Conservation (phyloP, 1,139 yeast species). For the Nakaseomyces bracarensis region DNA sequence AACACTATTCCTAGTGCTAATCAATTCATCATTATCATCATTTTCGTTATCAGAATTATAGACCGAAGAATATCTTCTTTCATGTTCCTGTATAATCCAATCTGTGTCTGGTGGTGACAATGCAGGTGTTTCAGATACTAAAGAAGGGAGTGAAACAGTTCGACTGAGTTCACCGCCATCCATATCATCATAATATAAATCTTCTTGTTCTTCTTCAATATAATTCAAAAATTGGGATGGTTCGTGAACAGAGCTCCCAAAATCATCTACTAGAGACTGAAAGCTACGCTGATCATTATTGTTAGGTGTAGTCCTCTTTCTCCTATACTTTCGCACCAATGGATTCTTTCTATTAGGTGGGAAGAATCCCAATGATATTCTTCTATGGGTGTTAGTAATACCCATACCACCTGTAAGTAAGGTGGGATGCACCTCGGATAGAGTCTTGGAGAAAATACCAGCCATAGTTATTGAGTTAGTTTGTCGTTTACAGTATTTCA, state of each 20-base stretch:
- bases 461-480: conserved; percentile 17
- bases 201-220: conserved; percentile 38
- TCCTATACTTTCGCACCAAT: conserved; percentile 47
- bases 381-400: conserved; percentile 36
- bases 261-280: conserved; percentile 38
- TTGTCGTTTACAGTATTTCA: too few species aligned
- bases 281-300: conserved; percentile 62
- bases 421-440: conserved; percentile 33
- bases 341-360: conserved; percentile 69
- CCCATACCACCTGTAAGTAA: conserved; percentile 36
- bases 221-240: conserved; percentile 31
- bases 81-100: conserved; percentile 65
- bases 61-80: conserved; percentile 44
- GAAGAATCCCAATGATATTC: conserved; percentile 46
- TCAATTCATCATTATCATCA: conserved; percentile 18
- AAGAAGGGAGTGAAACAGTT: conserved; percentile 52
- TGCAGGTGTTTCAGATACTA: conserved; percentile 44
- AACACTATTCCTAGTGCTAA: conserved; percentile 10
- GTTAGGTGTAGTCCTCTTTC: conserved; percentile 15
- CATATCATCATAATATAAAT: conserved; percentile 32
- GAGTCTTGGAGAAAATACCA: conserved; percentile 23
- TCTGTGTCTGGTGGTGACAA: conserved; percentile 45
- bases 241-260: conserved; percentile 28
- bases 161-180: conserved; percentile 40
- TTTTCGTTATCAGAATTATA: conserved; percentile 23